Conservation (phyloP, 305 asterid genomes). For the Lippia alba region DNA sequence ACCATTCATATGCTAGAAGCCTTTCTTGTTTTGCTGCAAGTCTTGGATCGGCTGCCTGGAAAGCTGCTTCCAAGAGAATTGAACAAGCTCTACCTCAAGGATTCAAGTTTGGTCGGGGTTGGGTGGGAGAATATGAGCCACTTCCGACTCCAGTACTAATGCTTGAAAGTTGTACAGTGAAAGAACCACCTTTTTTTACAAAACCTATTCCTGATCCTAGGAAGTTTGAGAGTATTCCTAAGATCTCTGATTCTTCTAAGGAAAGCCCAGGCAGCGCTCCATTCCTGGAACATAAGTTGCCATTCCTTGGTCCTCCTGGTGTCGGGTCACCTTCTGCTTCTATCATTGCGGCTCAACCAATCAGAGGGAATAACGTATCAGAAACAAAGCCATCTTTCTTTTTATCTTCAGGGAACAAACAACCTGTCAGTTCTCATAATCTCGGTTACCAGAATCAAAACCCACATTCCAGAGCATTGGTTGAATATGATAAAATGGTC, state of each 20-base stretch:
- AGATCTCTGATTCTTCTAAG: conserved; percentile 37
- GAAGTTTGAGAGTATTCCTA: conserved; percentile 44
- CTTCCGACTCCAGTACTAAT: conserved; percentile 81
- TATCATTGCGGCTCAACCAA: conserved; percentile 42
- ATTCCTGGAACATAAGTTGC: conserved; percentile 46
- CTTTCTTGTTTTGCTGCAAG: conserved; percentile 89
- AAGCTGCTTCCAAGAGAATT: conserved; percentile 81
- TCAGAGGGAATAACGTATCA: conserved; percentile 48
- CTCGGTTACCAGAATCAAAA: conserved; percentile 54
- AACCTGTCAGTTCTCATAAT: conserved; percentile 45
- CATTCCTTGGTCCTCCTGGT: conserved; percentile 55
- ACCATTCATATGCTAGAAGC: conserved; percentile 94
- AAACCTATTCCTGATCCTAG: conserved; percentile 47
- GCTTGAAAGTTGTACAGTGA: conserved; percentile 60
- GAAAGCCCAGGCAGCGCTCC: conserved; percentile 42
- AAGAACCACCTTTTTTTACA: conserved; percentile 70
- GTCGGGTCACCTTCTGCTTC: conserved; percentile 50
- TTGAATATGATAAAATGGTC: conserved; percentile 57
- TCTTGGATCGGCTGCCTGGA: conserved; percentile 93
- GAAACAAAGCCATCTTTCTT: conserved; percentile 62
- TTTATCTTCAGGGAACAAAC: conserved; percentile 51
- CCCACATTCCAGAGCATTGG: conserved; percentile 48
- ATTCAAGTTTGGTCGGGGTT: conserved; percentile 85
- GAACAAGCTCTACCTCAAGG: conserved; percentile 92
- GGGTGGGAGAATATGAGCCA: conserved; percentile 99